Percentiles rank a stretch among this genome's conserved stretches.
Conservation (phyloP, 768 basidiomycete species). For the Gymnopilus dilepis region DNA sequence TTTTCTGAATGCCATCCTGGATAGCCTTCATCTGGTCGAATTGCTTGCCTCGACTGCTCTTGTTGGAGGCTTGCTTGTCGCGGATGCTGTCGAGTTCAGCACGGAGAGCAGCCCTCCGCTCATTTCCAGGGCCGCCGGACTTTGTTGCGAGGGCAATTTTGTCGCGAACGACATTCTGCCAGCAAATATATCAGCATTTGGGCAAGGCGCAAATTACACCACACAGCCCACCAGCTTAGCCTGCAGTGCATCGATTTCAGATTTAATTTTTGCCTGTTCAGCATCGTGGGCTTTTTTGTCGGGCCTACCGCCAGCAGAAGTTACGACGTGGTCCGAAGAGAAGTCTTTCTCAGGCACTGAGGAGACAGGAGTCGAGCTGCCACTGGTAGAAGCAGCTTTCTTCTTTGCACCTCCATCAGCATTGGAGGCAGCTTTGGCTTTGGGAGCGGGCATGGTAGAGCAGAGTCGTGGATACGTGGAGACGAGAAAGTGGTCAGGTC, state of each 20-base stretch:
- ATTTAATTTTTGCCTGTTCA: slow-evolving; percentile 83
- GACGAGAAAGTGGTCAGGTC: slow-evolving; percentile 21
- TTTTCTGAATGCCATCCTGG: slow-evolving; percentile 81
- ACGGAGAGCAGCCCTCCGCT: slow-evolving; percentile 73
- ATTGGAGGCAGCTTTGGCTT: slow-evolving; percentile 54
- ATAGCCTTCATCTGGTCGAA: slow-evolving; percentile 79
- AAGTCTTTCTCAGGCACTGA: slow-evolving; percentile 48
- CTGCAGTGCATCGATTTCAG: slow-evolving; percentile 85
- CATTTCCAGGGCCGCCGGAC: slow-evolving; percentile 61
- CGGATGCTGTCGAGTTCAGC: slow-evolving; percentile 84
- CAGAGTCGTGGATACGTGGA: slow-evolving; percentile 26
- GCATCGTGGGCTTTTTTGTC: slow-evolving; percentile 86
- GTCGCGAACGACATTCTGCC: slow-evolving; percentile 71
- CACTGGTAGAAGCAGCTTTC: slow-evolving; percentile 51
- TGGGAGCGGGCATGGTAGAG: slow-evolving; percentile 51
- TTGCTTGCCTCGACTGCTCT: slow-evolving; percentile 70
- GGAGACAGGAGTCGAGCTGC: slow-evolving; percentile 53
- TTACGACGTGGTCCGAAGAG: slow-evolving; percentile 42
- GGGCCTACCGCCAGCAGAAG: slow-evolving; percentile 62
- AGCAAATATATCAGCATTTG: slow-evolving; percentile 17
- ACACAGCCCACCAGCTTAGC: slow-evolving; percentile 71
- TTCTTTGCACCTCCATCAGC: slow-evolving; percentile 48
- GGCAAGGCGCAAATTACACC: slow-evolving; percentile 5
- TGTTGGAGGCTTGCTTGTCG: slow-evolving; percentile 77
- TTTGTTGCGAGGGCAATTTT: slow-evolving; percentile 73